phyloP scores from a whole-genome alignment of 768 basidiomycete species.

The Trichaptum fuscoviolaceum region DNA sequence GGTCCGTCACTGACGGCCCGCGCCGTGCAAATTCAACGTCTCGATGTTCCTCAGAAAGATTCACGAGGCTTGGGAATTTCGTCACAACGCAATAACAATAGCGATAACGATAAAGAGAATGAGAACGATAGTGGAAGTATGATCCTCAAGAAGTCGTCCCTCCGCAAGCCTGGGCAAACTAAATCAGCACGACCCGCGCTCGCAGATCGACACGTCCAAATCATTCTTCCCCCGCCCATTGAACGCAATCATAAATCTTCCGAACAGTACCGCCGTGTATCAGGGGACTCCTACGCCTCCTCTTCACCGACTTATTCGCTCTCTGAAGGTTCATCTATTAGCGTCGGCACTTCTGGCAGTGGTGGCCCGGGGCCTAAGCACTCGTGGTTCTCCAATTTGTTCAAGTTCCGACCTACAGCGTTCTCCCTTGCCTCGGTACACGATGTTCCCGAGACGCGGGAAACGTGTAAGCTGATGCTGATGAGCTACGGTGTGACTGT shows the following conservation, averaged over 20 bases:
- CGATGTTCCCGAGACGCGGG: slow-evolving; percentile 59
- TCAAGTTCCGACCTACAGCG: slow-evolving; percentile 72
- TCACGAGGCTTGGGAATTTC: neutral
- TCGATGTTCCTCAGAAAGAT: neutral
- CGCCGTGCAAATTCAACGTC: neutral
- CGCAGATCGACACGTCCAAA: slow-evolving; percentile 38
- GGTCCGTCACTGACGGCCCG: neutral
- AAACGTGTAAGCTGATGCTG: slow-evolving; percentile 69
- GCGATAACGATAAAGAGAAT: slow-evolving; percentile 60
- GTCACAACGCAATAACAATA: neutral
- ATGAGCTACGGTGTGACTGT: slow-evolving; percentile 67
- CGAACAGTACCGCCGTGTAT: neutral
- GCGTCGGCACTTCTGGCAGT: slow-evolving; percentile 28
- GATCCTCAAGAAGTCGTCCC: slow-evolving; percentile 39
- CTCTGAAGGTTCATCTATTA: slow-evolving; percentile 1
- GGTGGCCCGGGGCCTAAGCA: slow-evolving; percentile 42
- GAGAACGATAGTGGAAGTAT: slow-evolving; percentile 14
- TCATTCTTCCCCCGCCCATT: slow-evolving; percentile 41
- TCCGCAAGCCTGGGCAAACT: slow-evolving; percentile 28
- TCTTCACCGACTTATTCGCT: neutral
- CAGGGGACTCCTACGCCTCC: neutral
- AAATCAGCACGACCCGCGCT: slow-evolving; percentile 12
- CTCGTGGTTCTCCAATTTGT: slow-evolving; percentile 84
- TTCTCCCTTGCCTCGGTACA: slow-evolving; percentile 54
- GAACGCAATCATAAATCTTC: slow-evolving; percentile 9